Evolutionary conservation across 192 early-diverging fungal species (phyloP).

Genomic region (Jimgerdemannia lactiflua): DNA sequence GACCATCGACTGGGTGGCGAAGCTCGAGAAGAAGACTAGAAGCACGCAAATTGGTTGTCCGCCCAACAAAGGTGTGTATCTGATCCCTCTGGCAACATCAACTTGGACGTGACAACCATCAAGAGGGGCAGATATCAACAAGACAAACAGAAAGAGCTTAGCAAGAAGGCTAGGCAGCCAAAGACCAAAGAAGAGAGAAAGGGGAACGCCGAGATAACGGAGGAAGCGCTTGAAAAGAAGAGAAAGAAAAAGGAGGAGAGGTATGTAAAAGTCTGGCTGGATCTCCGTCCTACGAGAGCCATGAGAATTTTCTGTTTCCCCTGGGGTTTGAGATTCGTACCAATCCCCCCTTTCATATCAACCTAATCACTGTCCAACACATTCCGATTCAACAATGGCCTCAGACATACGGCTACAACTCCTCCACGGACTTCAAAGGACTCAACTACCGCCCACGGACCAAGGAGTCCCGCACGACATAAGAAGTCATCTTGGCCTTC

Average conservation of each 20-base stretch:
- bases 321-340: too few relatives aligned
- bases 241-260: conserved; percentile 60
- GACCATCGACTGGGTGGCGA: too few relatives aligned
- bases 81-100: too few relatives aligned
- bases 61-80: too few relatives aligned
- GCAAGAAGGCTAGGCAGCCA: conserved; percentile 67
- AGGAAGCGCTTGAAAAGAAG: conserved; percentile 49
- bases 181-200: conserved; percentile 65
- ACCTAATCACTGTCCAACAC: too few relatives aligned
- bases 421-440: conserved; percentile 84
- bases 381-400: neutral
- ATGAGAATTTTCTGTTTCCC: neutral
- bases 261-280: conserved; percentile 10
- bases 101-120: too few relatives aligned
- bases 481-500: conserved; percentile 88
- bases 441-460: conserved; percentile 86
- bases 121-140: too few relatives aligned
- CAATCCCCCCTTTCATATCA: too few relatives aligned
- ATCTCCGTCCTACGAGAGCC: neutral
- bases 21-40: too few relatives aligned
- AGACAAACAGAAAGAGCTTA: too few relatives aligned
- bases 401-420: conserved; percentile 69
- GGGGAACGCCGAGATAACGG: conserved; percentile 48
- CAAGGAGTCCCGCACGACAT: conserved; percentile 82
- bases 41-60: too few relatives aligned